These are phyloP conservation scores for Hypoxylon sp. DNA, from an alignment of 2,329 filamentous ascomycete species.

Conservation along the genomic window DNA sequence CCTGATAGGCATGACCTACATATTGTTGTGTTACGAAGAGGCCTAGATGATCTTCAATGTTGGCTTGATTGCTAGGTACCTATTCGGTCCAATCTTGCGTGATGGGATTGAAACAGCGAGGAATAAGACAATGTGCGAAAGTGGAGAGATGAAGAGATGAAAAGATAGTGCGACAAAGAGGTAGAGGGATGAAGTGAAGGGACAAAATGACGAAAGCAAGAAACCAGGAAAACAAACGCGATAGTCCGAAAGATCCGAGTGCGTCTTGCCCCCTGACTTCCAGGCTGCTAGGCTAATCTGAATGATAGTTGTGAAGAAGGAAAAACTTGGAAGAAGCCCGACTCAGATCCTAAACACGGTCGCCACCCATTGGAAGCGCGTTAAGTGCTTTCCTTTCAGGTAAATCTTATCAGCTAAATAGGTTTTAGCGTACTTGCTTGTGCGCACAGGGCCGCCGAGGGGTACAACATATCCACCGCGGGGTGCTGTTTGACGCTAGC, in stretches of 20 bases:
- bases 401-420: slow-evolving; percentile 36
- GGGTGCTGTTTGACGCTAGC: slow-evolving; percentile 10
- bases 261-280: no score
- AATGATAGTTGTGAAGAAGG: background rate
- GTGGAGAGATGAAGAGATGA: background rate
- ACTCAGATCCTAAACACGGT: slow-evolving; percentile 5
- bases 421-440: slow-evolving; percentile 23
- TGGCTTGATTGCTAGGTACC: background rate
- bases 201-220: background rate
- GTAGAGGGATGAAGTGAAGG: background rate
- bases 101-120: no score
- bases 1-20: slow-evolving; percentile 36
- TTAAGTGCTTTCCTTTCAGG: slow-evolving; percentile 41
- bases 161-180: background rate
- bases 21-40: slow-evolving; percentile 17
- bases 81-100: no score
- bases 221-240: background rate
- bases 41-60: background rate
- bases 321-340: background rate
- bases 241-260: no score
- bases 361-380: slow-evolving; percentile 25
- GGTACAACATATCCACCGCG: slow-evolving; percentile 15
- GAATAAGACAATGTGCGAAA: no score
- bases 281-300: background rate
- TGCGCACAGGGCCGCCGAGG: background rate